Percentiles rank a stretch among this genome's conserved stretches.
Evolutionary conservation across 176 grass and related monocot genomes (phyloP).

Genomic region (Oryza meridionalis): DNA sequence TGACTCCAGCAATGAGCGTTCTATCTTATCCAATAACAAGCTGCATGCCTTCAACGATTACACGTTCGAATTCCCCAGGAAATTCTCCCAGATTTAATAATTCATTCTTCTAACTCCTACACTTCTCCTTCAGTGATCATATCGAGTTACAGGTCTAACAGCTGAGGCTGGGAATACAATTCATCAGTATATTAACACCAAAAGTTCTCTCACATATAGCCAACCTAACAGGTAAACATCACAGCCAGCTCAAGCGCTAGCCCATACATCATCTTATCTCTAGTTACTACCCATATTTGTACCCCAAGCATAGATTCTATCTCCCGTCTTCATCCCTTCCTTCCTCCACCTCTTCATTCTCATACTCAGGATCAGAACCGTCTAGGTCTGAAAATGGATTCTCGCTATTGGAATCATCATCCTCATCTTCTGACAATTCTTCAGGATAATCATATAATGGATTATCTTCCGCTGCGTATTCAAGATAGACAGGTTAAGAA

Average conservation of each 20-base stretch:
- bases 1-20: too few species aligned
- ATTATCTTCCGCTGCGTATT: conserved; percentile 76
- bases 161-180: neutral
- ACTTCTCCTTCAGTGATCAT: neutral
- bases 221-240: neutral
- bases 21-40: too few species aligned
- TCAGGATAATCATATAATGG: conserved; percentile 85
- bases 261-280: neutral
- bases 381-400: conserved; percentile 52
- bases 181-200: neutral
- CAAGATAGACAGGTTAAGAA: conserved; percentile 20
- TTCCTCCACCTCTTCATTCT: conserved; percentile 55
- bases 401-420: conserved; percentile 32
- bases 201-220: neutral
- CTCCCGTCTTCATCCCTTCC: conserved; percentile 24
- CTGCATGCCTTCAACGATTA: too few species aligned
- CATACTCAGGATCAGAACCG: conserved; percentile 41
- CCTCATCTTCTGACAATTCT: conserved; percentile 51
- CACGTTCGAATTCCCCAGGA: neutral
- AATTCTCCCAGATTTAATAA: neutral
- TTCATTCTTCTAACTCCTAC: neutral
- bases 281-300: neutral
- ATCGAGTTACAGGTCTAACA: neutral
- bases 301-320: neutral
- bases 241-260: neutral